A percentile compares a stretch with the other conserved stretches of the same genome.
Conservation (phyloP, 352 stramenopile genomes). For the Globisporangium iwayamae region DNA sequence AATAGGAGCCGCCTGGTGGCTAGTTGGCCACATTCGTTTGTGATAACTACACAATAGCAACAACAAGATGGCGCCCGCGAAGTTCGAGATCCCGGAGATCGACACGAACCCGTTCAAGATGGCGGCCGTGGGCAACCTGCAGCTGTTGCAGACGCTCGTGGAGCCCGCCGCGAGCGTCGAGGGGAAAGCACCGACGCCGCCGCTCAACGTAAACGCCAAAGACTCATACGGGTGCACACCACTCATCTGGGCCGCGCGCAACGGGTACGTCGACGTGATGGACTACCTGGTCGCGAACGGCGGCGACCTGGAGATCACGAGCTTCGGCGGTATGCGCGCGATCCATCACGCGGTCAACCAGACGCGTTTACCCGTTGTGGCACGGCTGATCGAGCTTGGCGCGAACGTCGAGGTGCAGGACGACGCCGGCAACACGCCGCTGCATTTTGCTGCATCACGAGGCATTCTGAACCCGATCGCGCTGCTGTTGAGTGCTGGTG, state of each 20-base stretch:
- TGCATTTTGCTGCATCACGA: conserved; percentile 78
- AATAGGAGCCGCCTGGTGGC: neutral
- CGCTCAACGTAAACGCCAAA: conserved; percentile 76
- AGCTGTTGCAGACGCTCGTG: conserved; percentile 65
- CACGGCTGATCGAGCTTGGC: conserved; percentile 71
- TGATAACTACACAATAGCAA: neutral
- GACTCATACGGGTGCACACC: conserved; percentile 79
- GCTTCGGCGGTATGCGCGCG: conserved; percentile 76
- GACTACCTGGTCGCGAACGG: conserved; percentile 69
- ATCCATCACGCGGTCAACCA: conserved; percentile 88
- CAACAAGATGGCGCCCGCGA: conserved; percentile 22
- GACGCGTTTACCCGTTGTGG: conserved; percentile 51
- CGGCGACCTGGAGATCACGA: conserved; percentile 60
- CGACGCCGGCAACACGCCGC: conserved; percentile 79
- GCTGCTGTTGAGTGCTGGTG: conserved; percentile 68
- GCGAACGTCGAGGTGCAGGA: conserved; percentile 75
- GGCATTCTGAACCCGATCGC: conserved; percentile 86
- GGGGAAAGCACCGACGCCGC: conserved; percentile 32
- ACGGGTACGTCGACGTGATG: conserved; percentile 79
- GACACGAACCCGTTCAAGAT: conserved; percentile 88
- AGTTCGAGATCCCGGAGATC: conserved; percentile 74
- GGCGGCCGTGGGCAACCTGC: conserved; percentile 70
- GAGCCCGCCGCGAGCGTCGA: conserved; percentile 41
- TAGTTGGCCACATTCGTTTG: neutral
- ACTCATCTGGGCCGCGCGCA: conserved; percentile 79